Evolutionary conservation across 192 early-diverging fungal species (phyloP), one percentile per base, ranked within the genome.

Genomic region (Geranomyces michiganensis): DNA sequence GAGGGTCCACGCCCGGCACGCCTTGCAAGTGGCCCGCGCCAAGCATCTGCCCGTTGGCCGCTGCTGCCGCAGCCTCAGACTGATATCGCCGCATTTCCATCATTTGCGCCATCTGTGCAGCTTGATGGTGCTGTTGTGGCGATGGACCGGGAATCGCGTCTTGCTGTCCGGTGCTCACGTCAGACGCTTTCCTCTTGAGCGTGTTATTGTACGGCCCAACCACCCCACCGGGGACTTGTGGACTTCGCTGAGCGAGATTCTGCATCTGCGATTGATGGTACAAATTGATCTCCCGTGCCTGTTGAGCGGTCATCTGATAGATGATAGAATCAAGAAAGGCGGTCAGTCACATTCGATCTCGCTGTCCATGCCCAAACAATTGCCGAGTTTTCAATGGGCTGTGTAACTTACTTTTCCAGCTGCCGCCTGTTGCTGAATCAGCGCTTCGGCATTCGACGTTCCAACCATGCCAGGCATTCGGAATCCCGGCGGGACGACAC

Each of bases 241-340:
- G 58, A 29, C 58, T 60, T 2, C 58, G 58, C 58, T 60, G 58
- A 7, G 58, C 24, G 27, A 60, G 17, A 19, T 60, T 60, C 27
- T 60, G 58, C 2, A 19, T 8, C 8, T 60, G 58, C 1, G 58
- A 19, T 17, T 32, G 24, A 29, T 60, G 58, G 31, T 60, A 60
- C 9, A 30, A 29, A 19, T 19, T 19, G 10, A 60, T 26, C n/a
- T 53, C 51, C 6, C 51, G 51, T 5, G 26, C 58, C 19, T 60
- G 58, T 60, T 60, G 58, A 17, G 58, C 15, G 17, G 58, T 60
- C 58, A 60, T 60, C 58, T 60, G 22, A n/a, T n/a, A n/a, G n/a
- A n/a, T n/a, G n/a, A n/a, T n/a, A n/a, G n/a, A n/a, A n/a, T n/a
- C n/a, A n/a, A n/a, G n/a, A n/a, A n/a, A n/a, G n/a, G n/a, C n/a